Evolutionary conservation across 2,329 filamentous ascomycete genomes (phyloP).

Genomic region (Neonectria punicea): DNA sequence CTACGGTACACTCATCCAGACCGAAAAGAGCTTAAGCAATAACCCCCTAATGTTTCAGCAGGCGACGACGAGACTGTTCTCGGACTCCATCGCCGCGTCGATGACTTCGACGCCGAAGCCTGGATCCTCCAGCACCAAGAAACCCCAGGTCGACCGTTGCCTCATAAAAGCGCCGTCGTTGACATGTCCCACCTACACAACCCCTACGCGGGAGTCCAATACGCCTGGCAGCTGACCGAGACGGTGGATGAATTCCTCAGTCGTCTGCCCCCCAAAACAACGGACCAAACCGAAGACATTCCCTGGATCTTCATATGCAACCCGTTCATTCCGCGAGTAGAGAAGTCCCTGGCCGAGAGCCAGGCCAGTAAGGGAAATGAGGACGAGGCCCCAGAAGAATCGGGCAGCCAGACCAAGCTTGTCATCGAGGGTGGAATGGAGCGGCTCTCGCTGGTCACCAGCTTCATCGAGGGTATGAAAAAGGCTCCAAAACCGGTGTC

Average conservation of each 20-base stretch:
- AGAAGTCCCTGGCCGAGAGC: slow-evolving; percentile 47
- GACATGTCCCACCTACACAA: slow-evolving; percentile 62
- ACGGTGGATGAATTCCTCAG: slow-evolving; percentile 71
- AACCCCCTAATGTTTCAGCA: slow-evolving; percentile 46
- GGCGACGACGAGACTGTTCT: slow-evolving; percentile 64
- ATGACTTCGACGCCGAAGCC: slow-evolving; percentile 59
- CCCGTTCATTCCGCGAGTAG: slow-evolving; percentile 60
- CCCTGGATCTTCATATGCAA: slow-evolving; percentile 82
- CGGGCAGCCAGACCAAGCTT: slow-evolving; percentile 56
- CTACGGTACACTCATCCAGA: slow-evolving; percentile 56
- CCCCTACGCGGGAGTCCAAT: slow-evolving; percentile 63
- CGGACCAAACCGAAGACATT: slow-evolving; percentile 54
- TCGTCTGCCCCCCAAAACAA: slow-evolving; percentile 75
- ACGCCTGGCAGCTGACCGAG: slow-evolving; percentile 73
- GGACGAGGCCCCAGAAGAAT: slow-evolving; percentile 60
- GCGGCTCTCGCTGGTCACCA: slow-evolving; percentile 57
- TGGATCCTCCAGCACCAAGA: slow-evolving; percentile 52
- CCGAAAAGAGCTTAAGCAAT: not conserved
- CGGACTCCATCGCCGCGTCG: slow-evolving; percentile 60
- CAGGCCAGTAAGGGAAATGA: slow-evolving; percentile 57
- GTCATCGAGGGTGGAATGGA: slow-evolving; percentile 65
- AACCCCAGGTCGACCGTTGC: slow-evolving; percentile 43
- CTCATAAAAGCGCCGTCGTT: slow-evolving; percentile 26
- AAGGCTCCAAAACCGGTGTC: slow-evolving; percentile 47
- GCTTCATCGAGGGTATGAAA: slow-evolving; percentile 61